Evolutionary conservation across 768 basidiomycete genomes (phyloP).

Genomic region (Crucibulum laeve): DNA sequence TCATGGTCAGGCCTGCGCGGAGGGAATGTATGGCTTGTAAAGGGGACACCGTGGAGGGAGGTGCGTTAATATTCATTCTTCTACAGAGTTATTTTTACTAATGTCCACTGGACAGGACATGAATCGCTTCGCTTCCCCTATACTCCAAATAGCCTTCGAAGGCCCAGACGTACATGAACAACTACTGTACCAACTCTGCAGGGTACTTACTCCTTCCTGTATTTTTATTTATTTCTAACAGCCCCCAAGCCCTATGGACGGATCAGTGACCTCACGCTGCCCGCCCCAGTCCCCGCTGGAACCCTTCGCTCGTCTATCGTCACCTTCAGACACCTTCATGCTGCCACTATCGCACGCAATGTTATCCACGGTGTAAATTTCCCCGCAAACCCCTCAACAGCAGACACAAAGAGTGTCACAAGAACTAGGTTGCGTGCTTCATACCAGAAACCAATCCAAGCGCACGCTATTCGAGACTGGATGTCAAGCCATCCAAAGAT

Average conservation of each 20-base stretch:
- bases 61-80: constrained; percentile 29
- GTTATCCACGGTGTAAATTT: constrained; percentile 61
- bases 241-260: constrained; percentile 64
- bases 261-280: constrained; percentile 61
- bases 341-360: constrained; percentile 82
- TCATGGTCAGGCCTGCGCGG: constrained; percentile 54
- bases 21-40: constrained; percentile 67
- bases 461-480: constrained; percentile 72
- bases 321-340: constrained; percentile 54
- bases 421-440: constrained; percentile 45
- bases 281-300: constrained; percentile 61
- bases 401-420: constrained; percentile 18
- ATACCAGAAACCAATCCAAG: constrained; percentile 64
- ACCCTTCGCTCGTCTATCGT: constrained; percentile 63
- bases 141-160: constrained; percentile 78
- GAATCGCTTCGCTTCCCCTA: constrained; percentile 70
- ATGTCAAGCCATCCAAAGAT: constrained; percentile 83
- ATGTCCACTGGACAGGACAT: constrained; percentile 57
- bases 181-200: constrained; percentile 60
- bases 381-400: constrained; percentile 13
- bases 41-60: constrained; percentile 79
- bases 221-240: constrained; percentile 4
- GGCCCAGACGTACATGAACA: constrained; percentile 87
- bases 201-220: background rate
- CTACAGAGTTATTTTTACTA: background rate